phyloP scores from a whole-genome alignment of 2,329 filamentous ascomycete genomes.

The Fusarium sp. region DNA sequence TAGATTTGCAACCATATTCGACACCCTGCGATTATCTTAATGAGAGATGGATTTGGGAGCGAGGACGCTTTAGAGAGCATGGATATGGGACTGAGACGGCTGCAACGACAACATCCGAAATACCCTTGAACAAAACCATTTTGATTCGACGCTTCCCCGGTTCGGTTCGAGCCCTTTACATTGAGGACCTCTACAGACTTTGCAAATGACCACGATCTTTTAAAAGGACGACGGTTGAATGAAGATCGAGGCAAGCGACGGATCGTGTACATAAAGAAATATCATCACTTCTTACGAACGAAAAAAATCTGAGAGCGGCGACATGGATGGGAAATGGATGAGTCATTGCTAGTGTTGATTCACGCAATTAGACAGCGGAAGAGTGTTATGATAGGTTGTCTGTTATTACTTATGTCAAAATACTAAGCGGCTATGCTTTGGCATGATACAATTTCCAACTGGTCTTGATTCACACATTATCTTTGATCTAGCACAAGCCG shows the following conservation, averaged over 20 bases:
- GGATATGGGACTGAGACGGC: slow-evolving; percentile 11
- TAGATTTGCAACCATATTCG: slow-evolving; percentile 9
- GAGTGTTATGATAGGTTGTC: slow-evolving; percentile 40
- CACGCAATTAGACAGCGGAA: slow-evolving; percentile 35
- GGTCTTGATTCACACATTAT: not conserved
- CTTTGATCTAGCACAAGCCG: not conserved
- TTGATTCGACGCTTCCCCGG: slow-evolving; percentile 24
- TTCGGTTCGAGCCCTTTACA: slow-evolving; percentile 1
- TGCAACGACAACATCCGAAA: slow-evolving; percentile 19
- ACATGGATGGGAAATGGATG: slow-evolving; percentile 18
- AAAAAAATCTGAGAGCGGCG: slow-evolving; percentile 19
- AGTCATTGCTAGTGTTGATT: slow-evolving; percentile 15
- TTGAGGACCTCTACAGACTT: slow-evolving; percentile 3
- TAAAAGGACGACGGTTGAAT: not conserved
- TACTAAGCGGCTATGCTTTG: slow-evolving; percentile 19
- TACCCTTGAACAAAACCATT: slow-evolving; percentile 21
- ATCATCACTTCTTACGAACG: slow-evolving; percentile 38
- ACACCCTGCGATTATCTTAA: slow-evolving; percentile 9
- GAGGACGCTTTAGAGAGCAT: not conserved
- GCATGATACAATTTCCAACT: not conserved
- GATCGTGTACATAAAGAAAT: slow-evolving; percentile 40
- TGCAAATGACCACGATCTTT: not conserved
- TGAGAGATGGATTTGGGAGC: slow-evolving; percentile 8
- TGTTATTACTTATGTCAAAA: slow-evolving; percentile 35
- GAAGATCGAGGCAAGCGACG: slow-evolving; percentile 16